These are phyloP conservation scores for Pleurozium schreberi DNA, from an alignment of 225 moss, liverwort and hornwort genomes.

Conservation along the genomic window DNA sequence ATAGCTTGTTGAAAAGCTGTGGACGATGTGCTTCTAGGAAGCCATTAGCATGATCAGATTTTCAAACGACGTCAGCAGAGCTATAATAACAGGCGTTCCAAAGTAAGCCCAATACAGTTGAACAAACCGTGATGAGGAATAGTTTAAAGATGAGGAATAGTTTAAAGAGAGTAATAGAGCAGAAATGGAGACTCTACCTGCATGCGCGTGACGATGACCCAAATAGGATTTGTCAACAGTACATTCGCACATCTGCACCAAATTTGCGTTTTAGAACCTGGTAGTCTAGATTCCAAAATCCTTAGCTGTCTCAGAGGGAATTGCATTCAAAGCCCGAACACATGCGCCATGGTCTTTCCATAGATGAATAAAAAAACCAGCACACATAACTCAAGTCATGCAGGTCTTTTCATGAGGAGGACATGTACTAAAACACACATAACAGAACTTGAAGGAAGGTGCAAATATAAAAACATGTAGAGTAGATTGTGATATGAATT, in stretches of 20 bases:
- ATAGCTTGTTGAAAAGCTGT: background rate
- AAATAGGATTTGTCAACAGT: slow-evolving; percentile 83
- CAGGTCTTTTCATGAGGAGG: background rate
- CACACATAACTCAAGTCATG: background rate
- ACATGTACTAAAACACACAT: background rate
- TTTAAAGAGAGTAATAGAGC: background rate
- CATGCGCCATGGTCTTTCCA: background rate
- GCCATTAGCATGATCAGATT: background rate
- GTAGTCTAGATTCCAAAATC: background rate
- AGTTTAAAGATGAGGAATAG: background rate
- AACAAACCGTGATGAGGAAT: background rate
- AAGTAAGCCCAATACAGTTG: background rate
- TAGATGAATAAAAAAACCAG: background rate
- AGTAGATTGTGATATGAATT: background rate
- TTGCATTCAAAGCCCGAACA: background rate
- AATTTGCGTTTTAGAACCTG: background rate
- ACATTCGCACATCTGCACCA: slow-evolving; percentile 75
- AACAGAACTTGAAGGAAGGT: background rate
- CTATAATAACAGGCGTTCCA: background rate
- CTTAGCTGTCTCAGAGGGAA: background rate
- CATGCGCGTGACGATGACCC: slow-evolving; percentile 99
- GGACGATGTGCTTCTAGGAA: background rate
- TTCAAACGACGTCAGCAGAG: background rate
- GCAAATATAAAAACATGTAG: background rate
- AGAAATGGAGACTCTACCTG: slow-evolving; percentile 38